Percentiles rank a stretch among this genome's conserved stretches.
phyloP scores from a whole-genome alignment of 441 rosid genomes.

The Brassica balearica region DNA sequence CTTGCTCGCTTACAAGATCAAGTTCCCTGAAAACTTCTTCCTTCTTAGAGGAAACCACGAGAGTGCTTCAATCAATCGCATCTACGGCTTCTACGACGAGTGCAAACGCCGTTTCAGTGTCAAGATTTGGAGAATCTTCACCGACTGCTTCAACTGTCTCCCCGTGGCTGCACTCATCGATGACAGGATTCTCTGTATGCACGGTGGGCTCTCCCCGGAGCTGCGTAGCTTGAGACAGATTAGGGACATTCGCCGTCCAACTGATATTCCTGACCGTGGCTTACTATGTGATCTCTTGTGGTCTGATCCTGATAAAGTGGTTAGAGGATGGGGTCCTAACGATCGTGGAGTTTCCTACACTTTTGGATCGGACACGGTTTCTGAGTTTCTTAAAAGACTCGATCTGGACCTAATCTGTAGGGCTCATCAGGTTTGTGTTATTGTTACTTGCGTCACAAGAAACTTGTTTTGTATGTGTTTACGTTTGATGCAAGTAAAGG shows the following conservation, averaged over 20 bases:
- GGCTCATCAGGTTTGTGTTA: constrained; percentile 60
- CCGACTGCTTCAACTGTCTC: constrained; percentile 74
- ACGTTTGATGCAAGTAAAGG: constrained; percentile 23
- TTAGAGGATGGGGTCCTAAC: constrained; percentile 58
- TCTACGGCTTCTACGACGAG: constrained; percentile 74
- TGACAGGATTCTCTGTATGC: constrained; percentile 68
- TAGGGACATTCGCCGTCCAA: constrained; percentile 58
- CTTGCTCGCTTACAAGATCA: constrained; percentile 67
- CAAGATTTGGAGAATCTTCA: constrained; percentile 61
- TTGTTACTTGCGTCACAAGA: constrained; percentile 18
- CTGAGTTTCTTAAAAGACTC: constrained; percentile 50
- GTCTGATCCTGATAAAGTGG: constrained; percentile 62
- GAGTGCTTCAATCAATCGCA: constrained; percentile 63
- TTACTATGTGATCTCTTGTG: constrained; percentile 70
- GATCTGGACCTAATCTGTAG: constrained; percentile 69
- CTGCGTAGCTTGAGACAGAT: constrained; percentile 58
- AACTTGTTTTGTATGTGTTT: not conserved
- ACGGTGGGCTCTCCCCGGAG: constrained; percentile 71
- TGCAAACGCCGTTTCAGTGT: constrained; percentile 63
- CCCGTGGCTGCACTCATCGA: constrained; percentile 70
- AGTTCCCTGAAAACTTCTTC: constrained; percentile 61
- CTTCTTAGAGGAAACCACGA: constrained; percentile 75
- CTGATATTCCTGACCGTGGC: constrained; percentile 64
- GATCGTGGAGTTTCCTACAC: constrained; percentile 68
- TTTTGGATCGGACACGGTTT: constrained; percentile 60